phyloP scores from a whole-genome alignment of 768 basidiomycete genomes.

The Leucogyrophana mollusca region DNA sequence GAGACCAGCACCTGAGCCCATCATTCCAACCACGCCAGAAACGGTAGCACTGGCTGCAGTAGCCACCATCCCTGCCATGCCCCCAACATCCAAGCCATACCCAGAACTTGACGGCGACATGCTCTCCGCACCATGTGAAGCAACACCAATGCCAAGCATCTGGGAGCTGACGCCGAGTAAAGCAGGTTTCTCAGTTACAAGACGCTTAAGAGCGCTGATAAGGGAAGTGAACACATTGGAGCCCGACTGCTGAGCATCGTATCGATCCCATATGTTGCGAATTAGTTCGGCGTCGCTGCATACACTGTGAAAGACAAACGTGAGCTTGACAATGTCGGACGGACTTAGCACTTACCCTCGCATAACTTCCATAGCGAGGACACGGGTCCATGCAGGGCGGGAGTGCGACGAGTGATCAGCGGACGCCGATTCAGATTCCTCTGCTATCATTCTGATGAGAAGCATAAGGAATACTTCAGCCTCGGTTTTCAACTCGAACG shows the following conservation, averaged over 20 bases:
- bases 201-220: conserved; percentile 78
- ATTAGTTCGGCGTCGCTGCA: conserved; percentile 81
- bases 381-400: conserved; percentile 83
- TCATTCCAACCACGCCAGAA: conserved; percentile 85
- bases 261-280: conserved; percentile 76
- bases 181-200: conserved; percentile 86
- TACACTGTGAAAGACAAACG: conserved; percentile 39
- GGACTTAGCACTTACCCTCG: conserved; percentile 54
- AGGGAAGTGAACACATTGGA: conserved; percentile 77
- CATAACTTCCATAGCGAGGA: conserved; percentile 90
- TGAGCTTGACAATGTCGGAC: too few species aligned
- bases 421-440: conserved; percentile 40
- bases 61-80: conserved; percentile 81
- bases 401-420: conserved; percentile 23
- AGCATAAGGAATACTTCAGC: conserved; percentile 83
- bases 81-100: conserved; percentile 61
- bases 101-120: conserved; percentile 22
- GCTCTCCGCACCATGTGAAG: conserved; percentile 29
- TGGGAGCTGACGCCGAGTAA: conserved; percentile 77
- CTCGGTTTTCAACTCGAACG: conserved; percentile 74
- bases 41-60: conserved; percentile 82
- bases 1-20: conserved; percentile 65
- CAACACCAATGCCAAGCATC: conserved; percentile 78
- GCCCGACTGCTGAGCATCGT: conserved; percentile 59
- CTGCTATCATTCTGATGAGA: conserved; percentile 61